phyloP scores from a whole-genome alignment of 768 basidiomycete genomes.

The Pisolithus orientalis region DNA sequence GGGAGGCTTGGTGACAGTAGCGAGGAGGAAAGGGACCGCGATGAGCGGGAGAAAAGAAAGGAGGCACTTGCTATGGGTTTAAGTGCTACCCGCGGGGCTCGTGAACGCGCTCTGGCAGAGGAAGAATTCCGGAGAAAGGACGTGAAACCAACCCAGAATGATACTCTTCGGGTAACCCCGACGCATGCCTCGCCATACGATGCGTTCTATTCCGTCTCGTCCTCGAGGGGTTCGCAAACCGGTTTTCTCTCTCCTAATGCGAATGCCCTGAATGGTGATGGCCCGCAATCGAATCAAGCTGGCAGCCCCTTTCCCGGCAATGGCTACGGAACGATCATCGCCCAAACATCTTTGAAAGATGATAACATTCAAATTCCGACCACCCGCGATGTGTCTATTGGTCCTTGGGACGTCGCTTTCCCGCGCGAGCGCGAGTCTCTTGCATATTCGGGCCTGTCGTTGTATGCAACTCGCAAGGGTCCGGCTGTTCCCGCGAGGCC shows the following conservation, averaged over 20 bases:
- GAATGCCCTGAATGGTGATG: constrained; percentile 10
- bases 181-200: constrained; percentile 55
- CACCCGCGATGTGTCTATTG: constrained; percentile 18
- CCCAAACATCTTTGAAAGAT: constrained; percentile 21
- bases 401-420: constrained; percentile 29
- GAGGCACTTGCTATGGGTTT: constrained; percentile 32
- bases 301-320: constrained; percentile 18
- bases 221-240: constrained; percentile 21
- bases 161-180: constrained; percentile 33
- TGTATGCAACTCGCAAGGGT: constrained; percentile 23
- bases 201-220: constrained; percentile 65
- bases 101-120: constrained; percentile 61
- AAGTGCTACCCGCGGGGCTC: constrained; percentile 40
- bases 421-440: constrained; percentile 25
- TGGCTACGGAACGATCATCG: constrained; percentile 20
- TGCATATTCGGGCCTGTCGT: constrained; percentile 16
- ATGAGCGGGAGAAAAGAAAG: constrained; percentile 35
- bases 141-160: constrained; percentile 34
- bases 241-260: constrained; percentile 15
- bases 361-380: constrained; percentile 7
- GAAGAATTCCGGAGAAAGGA: constrained; percentile 50
- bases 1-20: constrained; percentile 28
- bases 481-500: constrained; percentile 16
- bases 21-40: constrained; percentile 42
- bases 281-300: constrained; percentile 2